phyloP scores from a whole-genome alignment of 2,329 filamentous ascomycete species.

The Sporothrix protearum region DNA sequence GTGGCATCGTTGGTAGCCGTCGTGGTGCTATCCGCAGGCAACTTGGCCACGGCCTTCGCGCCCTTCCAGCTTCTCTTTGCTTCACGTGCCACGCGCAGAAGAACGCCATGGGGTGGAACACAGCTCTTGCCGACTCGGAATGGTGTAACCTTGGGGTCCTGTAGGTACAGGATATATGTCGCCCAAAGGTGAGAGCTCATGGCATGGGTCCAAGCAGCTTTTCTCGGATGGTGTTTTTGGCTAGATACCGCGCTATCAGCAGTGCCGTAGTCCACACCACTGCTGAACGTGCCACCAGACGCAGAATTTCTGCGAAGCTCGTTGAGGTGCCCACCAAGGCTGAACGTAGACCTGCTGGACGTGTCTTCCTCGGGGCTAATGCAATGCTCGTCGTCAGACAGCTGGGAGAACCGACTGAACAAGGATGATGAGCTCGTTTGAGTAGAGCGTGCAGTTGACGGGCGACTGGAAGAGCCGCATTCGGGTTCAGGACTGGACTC shows the following conservation, averaged over 20 bases:
- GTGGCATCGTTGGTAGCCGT: not conserved
- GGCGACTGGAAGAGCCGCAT: slow-evolving; percentile 49
- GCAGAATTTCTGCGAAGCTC: slow-evolving; percentile 23
- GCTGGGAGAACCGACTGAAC: slow-evolving; percentile 54
- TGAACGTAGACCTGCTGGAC: slow-evolving; percentile 33
- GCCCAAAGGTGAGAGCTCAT: slow-evolving; percentile 66
- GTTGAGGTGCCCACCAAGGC: not conserved
- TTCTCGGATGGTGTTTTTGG: slow-evolving; percentile 35
- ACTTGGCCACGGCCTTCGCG: slow-evolving; percentile 42
- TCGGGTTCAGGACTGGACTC: slow-evolving; percentile 59
- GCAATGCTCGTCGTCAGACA: slow-evolving; percentile 55
- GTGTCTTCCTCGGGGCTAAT: slow-evolving; percentile 49
- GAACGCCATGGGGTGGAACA: slow-evolving; percentile 63
- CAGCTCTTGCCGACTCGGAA: slow-evolving; percentile 61
- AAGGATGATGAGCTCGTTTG: slow-evolving; percentile 53
- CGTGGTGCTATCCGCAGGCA: not conserved
- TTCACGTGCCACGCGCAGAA: slow-evolving; percentile 61
- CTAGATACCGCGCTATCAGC: not conserved
- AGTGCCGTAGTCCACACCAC: slow-evolving; percentile 9
- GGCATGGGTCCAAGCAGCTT: slow-evolving; percentile 60
- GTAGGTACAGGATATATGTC: slow-evolving; percentile 61
- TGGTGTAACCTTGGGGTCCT: slow-evolving; percentile 65
- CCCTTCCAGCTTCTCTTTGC: slow-evolving; percentile 66
- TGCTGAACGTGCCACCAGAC: slow-evolving; percentile 17
- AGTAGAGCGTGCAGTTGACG: slow-evolving; percentile 58